These are phyloP conservation scores for Tolypocladium endophyticum DNA, from an alignment of 2,329 filamentous ascomycete species.

Conservation along the genomic window DNA sequence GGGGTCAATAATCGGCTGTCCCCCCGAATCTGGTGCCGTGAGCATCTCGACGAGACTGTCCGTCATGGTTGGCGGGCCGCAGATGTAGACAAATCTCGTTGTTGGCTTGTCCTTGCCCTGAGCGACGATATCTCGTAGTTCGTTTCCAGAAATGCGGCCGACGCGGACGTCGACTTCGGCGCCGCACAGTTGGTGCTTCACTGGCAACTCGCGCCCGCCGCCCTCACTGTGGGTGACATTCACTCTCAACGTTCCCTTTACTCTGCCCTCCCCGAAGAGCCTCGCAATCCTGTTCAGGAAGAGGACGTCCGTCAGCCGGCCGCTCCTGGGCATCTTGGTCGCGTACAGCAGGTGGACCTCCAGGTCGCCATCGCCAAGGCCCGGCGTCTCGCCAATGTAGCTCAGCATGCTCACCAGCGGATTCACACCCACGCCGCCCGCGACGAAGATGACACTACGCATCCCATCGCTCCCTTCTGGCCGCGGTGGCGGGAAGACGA, in stretches of 20 bases:
- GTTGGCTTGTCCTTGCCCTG: conserved; percentile 3
- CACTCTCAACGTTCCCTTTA: conserved; percentile 31
- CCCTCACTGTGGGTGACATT: conserved; percentile 31
- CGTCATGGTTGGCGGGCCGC: conserved; percentile 59
- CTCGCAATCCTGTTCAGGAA: conserved; percentile 38
- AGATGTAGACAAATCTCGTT: conserved; percentile 51
- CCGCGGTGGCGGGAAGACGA: conserved; percentile 60
- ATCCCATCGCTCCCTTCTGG: conserved; percentile 23
- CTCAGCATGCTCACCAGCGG: conserved; percentile 66
- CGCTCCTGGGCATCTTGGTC: conserved; percentile 24
- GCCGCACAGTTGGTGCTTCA: not conserved
- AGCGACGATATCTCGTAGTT: conserved; percentile 30
- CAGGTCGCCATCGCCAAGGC: conserved; percentile 2
- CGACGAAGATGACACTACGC: conserved; percentile 59
- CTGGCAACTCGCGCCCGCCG: not conserved
- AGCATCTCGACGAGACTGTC: conserved; percentile 49
- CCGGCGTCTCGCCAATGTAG: conserved; percentile 33
- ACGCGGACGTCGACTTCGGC: conserved; percentile 10
- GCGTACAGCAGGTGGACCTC: conserved; percentile 56
- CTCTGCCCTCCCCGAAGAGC: conserved; percentile 25
- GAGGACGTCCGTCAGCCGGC: conserved; percentile 26
- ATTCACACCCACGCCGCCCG: conserved; percentile 76
- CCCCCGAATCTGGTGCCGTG: conserved; percentile 13
- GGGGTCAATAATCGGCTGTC: conserved; percentile 27
- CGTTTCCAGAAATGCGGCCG: conserved; percentile 30